A percentile compares a stretch with the other conserved stretches of the same genome.
Conservation (phyloP, 768 basidiomycete species). For the Boletales sp. region DNA sequence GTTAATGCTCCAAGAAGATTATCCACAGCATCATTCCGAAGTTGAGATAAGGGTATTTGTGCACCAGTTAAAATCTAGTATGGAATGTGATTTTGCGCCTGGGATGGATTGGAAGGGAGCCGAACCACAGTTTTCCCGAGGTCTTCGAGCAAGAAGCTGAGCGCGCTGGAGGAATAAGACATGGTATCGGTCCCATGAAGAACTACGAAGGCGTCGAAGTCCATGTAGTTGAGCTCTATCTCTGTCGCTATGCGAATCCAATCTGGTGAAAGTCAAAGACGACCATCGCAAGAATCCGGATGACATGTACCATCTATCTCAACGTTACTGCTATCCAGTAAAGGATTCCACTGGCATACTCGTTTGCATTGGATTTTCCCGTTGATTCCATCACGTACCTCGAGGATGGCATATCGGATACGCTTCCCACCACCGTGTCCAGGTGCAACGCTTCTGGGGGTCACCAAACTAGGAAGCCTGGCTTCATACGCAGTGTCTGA, state of each 20-base stretch:
- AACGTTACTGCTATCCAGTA: conserved; percentile 88
- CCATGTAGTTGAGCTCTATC: conserved; percentile 85
- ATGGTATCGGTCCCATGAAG: conserved; percentile 92
- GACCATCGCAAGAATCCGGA: neutral
- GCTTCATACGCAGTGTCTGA: conserved; percentile 69
- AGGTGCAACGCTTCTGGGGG: conserved; percentile 63
- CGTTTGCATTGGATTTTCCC: conserved; percentile 1
- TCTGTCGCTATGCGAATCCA: conserved; percentile 91
- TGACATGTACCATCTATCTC: conserved; percentile 64
- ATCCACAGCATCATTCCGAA: conserved; percentile 93
- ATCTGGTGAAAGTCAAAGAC: conserved; percentile 43
- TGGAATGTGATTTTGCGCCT: neutral
- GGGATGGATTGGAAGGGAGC: neutral
- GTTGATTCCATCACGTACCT: conserved; percentile 45
- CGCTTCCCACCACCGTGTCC: conserved; percentile 63
- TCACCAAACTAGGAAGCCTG: conserved; percentile 70
- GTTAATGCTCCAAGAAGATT: conserved; percentile 87
- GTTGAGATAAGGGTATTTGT: conserved; percentile 87
- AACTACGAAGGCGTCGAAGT: conserved; percentile 87
- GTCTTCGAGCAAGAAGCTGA: conserved; percentile 90
- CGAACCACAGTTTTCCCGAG: conserved; percentile 86
- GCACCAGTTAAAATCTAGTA: conserved; percentile 84
- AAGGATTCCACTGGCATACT: conserved; percentile 67
- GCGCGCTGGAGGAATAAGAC: conserved; percentile 84
- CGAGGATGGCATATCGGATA: conserved; percentile 81